phyloP scores from a whole-genome alignment of 2,329 filamentous ascomycete genomes.

The Coleophoma crateriformis region DNA sequence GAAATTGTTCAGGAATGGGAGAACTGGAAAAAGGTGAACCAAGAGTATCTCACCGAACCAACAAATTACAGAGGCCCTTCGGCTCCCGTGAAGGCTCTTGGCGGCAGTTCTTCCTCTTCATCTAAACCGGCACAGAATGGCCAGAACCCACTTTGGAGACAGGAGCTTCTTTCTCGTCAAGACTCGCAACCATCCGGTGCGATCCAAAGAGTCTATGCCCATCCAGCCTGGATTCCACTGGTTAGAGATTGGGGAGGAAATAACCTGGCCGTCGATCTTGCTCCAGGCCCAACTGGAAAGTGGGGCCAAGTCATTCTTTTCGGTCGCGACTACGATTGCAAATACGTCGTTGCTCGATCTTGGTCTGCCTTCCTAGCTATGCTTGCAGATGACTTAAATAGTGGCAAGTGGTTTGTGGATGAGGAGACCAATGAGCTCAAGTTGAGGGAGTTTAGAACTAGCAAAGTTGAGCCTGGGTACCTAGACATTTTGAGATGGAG shows the following conservation, averaged over 20 bases:
- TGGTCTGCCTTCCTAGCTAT: slow-evolving; percentile 84
- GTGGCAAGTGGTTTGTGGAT: slow-evolving; percentile 86
- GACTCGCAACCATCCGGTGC: slow-evolving; percentile 82
- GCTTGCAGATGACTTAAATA: slow-evolving; percentile 85
- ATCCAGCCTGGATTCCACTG: slow-evolving; percentile 91
- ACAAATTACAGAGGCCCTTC: slow-evolving; percentile 49
- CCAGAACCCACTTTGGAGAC: slow-evolving; percentile 66
- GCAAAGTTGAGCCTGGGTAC: slow-evolving; percentile 86
- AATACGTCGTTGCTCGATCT: slow-evolving; percentile 90
- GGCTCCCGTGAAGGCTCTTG: slow-evolving; percentile 66
- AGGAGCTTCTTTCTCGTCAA: slow-evolving; percentile 78
- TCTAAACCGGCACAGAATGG: slow-evolving; percentile 52
- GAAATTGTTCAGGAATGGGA: slow-evolving; percentile 98
- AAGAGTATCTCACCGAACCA: slow-evolving; percentile 65
- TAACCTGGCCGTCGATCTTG: slow-evolving; percentile 89
- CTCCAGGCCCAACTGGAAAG: slow-evolving; percentile 80
- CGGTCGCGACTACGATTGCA: slow-evolving; percentile 96
- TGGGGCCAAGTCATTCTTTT: slow-evolving; percentile 98
- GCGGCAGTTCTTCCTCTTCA: slow-evolving; percentile 60
- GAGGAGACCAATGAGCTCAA: slow-evolving; percentile 91
- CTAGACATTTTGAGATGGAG: slow-evolving; percentile 94
- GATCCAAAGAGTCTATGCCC: slow-evolving; percentile 88
- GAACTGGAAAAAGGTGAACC: slow-evolving; percentile 91
- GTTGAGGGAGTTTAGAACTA: slow-evolving; percentile 82
- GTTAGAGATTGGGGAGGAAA: slow-evolving; percentile 98